Percentiles rank a stretch among this genome's conserved stretches.
Evolutionary conservation across 768 basidiomycete genomes (phyloP).

Genomic region (Fomitopsis serialis): DNA sequence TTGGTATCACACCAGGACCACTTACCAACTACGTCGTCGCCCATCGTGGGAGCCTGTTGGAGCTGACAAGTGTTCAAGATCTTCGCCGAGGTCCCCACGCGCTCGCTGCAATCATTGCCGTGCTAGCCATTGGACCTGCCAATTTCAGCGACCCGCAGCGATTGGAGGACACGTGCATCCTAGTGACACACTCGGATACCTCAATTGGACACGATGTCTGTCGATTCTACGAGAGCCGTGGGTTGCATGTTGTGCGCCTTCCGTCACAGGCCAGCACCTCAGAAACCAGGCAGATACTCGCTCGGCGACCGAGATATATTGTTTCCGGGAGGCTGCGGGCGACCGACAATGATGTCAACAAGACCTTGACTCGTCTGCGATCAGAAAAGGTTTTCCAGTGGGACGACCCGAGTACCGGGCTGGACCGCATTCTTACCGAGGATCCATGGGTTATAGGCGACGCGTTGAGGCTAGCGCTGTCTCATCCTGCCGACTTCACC

Average conservation of each 20-base stretch:
- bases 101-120: not conserved
- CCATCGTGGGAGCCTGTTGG: conserved; percentile 1
- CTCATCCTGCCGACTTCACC: not conserved
- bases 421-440: not conserved
- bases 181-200: too few species aligned
- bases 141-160: too few species aligned
- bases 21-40: conserved; percentile 2
- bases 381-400: conserved; percentile 9
- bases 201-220: too few species aligned
- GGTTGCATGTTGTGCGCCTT: not conserved
- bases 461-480: not conserved
- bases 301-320: conserved; percentile 3
- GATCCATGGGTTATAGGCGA: conserved; percentile 14
- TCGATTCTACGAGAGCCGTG: not conserved
- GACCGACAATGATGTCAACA: not conserved
- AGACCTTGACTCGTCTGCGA: not conserved
- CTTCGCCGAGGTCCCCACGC: not conserved
- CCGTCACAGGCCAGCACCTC: not conserved
- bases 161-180: too few species aligned
- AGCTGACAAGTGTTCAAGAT: not conserved
- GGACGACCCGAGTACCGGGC: conserved; percentile 6
- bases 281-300: not conserved
- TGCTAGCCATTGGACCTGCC: not conserved
- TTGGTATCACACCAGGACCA: not conserved
- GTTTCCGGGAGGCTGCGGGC: conserved; percentile 2